Evolutionary conservation across 306 rosid species (phyloP).

Genomic region (Notholithocarpus densiflorus): DNA sequence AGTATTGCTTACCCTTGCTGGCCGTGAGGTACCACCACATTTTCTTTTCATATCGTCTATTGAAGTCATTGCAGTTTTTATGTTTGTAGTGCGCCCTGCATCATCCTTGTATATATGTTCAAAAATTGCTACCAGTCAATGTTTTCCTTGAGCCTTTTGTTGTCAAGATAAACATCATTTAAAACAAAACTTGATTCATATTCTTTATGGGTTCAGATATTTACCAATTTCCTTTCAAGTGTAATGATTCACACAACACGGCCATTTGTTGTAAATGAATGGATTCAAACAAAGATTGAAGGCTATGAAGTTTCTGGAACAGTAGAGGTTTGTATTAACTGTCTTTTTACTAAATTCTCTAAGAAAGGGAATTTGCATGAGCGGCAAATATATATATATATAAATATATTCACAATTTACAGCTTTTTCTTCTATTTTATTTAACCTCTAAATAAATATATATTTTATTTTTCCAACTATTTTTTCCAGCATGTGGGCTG

Average conservation of each 20-base stretch:
- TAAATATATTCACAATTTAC: background rate
- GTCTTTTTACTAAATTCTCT: background rate
- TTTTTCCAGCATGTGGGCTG: conserved; percentile 87
- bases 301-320: conserved; percentile 99
- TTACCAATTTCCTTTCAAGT: conserved; percentile 95
- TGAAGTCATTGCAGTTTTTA: background rate
- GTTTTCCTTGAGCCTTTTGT: conserved; percentile 4
- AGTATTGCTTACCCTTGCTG: conserved; percentile 91
- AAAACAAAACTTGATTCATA: conserved; percentile 25
- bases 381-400: background rate
- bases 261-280: conserved; percentile 85
- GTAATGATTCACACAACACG: conserved; percentile 94
- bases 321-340: conserved; percentile 75
- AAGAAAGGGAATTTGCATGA: background rate
- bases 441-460: background rate
- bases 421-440: background rate
- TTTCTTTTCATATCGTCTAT: conserved; percentile 29
- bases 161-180: conserved; percentile 16
- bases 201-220: conserved; percentile 65
- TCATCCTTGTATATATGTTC: conserved; percentile 8
- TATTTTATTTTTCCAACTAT: background rate
- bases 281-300: conserved; percentile 96
- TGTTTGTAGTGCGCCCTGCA: conserved; percentile 15
- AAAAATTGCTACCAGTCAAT: background rate
- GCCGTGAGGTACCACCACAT: conserved; percentile 74